Evolutionary conservation across 179 eudicot genomes (phyloP), one percentile per base, ranked within the genome.

Genomic region (Corrigiola litoralis): DNA sequence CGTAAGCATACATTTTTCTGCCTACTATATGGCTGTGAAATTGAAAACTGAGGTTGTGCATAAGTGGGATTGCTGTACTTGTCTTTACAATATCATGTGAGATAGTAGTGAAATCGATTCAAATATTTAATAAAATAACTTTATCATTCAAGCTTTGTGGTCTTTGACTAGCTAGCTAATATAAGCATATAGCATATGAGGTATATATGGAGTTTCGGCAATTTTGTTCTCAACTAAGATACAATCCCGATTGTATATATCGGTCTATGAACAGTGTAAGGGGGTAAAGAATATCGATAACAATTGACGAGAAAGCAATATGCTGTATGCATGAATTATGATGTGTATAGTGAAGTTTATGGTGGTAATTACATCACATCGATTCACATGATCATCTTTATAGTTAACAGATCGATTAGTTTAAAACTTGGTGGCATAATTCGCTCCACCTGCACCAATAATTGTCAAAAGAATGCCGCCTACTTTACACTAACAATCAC

Each of bases 371-470:
- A 52, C 54, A 21, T 63, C 29, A 63, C 41, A 49, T 48, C 20
- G 8, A 29, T 14, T 4, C 14, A 28, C n/a, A 5, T 9, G 36
- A 45, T 32, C 60, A 54, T 53, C 34, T 32, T 67, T 45, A 0
- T 40, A 45, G 46, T 56, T 54, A 33, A 63, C 14, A 14, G 47
- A 56, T 16, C n/a, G n/a, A n/a, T 8, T 24, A 37, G 20, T 6
- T 20, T 16, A 55, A n/a, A 18, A 63, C 25, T 63, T 55, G 69
- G 75, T 55, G 69, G 69, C 69, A 55, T 63, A 31, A 71, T 71
- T 71, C 33, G 65, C 67, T 63, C 69, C 56, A 63, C 37, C 40
- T 71, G 64, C 69, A 57, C 75, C 75, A 71, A 64, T 71, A 6
- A 64, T 71, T 27, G 40, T 14, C 58, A 33, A 46, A 52, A 41